phyloP scores from a whole-genome alignment of 257 asterid species.

The Paraleonurus japonicus region DNA sequence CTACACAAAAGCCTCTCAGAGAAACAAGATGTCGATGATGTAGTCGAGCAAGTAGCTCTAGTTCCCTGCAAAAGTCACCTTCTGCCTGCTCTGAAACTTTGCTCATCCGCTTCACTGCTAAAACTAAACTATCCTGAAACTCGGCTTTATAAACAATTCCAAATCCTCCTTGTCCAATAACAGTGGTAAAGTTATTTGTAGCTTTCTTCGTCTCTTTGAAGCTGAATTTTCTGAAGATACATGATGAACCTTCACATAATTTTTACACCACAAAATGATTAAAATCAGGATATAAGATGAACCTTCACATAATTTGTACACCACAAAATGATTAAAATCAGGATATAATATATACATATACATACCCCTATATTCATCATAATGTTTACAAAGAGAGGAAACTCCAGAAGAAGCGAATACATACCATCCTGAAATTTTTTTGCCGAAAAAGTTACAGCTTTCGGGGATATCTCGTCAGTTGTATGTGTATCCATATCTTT shows the following conservation, averaged over 20 bases:
- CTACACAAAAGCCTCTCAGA: conserved; percentile 81
- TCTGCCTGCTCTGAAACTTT: conserved; percentile 87
- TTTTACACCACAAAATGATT: conserved; percentile 13
- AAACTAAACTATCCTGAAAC: conserved; percentile 60
- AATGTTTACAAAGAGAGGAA: conserved; percentile 14
- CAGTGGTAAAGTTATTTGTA: conserved; percentile 66
- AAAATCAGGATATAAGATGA: conserved; percentile 41
- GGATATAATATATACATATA: conserved; percentile 16
- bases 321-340: conserved; percentile 14
- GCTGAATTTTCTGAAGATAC: conserved; percentile 81
- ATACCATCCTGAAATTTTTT: conserved; percentile 74
- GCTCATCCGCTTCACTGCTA: conserved; percentile 91
- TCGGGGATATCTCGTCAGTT: conserved; percentile 39
- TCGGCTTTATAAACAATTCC: conserved; percentile 85
- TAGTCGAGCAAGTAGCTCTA: conserved; percentile 89
- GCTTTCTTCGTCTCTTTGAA: conserved; percentile 87
- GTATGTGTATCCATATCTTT: conserved; percentile 39
- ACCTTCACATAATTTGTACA: conserved; percentile 49
- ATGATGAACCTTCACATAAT: conserved; percentile 62
- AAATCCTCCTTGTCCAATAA: conserved; percentile 93
- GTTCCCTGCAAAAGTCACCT: conserved; percentile 82
- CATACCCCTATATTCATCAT: neutral
- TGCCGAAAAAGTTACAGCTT: conserved; percentile 47
- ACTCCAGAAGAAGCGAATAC: conserved; percentile 15
- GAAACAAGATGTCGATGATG: conserved; percentile 97